Evolutionary conservation across 352 stramenopile genomes (phyloP), one percentile per base, ranked within the genome.

Genomic region (Phytophthora capsici): DNA sequence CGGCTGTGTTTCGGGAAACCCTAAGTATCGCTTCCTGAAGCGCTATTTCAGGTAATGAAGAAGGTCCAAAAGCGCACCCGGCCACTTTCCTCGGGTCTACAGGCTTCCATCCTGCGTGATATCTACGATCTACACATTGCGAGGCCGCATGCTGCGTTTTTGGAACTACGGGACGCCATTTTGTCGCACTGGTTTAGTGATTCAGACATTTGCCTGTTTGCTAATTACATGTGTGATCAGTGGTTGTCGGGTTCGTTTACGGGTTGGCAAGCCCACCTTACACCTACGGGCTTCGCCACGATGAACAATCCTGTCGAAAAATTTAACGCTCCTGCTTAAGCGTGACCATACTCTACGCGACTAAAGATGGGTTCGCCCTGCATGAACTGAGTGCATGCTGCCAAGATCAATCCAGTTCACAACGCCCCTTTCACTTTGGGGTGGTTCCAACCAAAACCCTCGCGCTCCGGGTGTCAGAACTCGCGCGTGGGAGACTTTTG

Each of bases 31-130:
- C 4, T 57, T 41, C 8, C 32, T 66, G 0, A 71, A 74, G 63
- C 74, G 59, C 16, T 80, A 50, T 43, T 50, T 59, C 51, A 50
- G 6, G 23, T 59, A 2, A 43, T 59, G 16, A 19, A 59, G 16
- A 59, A 44, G 4, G 38, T 50, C 23, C n/a, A 59, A 3, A 30
- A 26, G 19, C 37, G 25, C 3, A 44, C 50, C 4, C n/a, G 25
- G 2, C 1, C 16, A 8, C 7, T 50, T 20, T 7, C 19, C 50
- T 47, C 30, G 25, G n/a, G 2, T 28, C 2, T 59, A 19, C 17
- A 10, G 10, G 52, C 37, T 23, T 30, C 12, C 1, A n/a, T 46
- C 3, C 8, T 60, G 1, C 5, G 19, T 13, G 19, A 46, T 7
- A 10, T 52, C 1, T 52, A 51, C 25, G 46, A 63, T 10, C 50